Conservation (phyloP, 306 rosid species). For the Cyamopsis tetragonoloba region DNA sequence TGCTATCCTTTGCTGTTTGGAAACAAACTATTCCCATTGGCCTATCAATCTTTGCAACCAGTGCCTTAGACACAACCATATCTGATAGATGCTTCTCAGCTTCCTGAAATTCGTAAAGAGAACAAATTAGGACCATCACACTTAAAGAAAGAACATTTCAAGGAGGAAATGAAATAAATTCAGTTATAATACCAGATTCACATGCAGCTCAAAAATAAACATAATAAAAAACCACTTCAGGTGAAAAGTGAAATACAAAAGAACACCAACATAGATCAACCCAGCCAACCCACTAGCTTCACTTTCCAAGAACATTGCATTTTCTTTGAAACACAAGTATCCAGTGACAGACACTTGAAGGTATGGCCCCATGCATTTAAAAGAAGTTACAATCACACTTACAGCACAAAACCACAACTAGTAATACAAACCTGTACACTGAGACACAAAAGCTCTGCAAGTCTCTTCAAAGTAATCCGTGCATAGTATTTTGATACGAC, state of each 20-base stretch:
- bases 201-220: constrained; percentile 6
- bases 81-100: constrained; percentile 97
- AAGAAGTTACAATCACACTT: background rate
- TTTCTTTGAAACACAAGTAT: background rate
- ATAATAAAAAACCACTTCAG: background rate
- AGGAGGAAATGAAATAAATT: background rate
- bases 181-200: background rate
- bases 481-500: constrained; percentile 84
- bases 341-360: background rate
- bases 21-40: constrained; percentile 80
- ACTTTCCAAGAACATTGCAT: background rate
- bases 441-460: constrained; percentile 75
- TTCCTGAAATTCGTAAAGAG: constrained; percentile 45
- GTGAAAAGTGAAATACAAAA: background rate
- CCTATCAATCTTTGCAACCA: constrained; percentile 89
- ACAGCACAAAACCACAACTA: background rate
- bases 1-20: constrained; percentile 88
- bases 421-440: constrained; percentile 62
- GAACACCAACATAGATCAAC: background rate
- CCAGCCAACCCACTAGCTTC: background rate
- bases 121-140: background rate
- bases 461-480: constrained; percentile 60
- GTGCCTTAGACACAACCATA: constrained; percentile 96
- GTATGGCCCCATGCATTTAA: background rate
- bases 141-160: background rate